Evolutionary conservation across 805 yeast genomes (phyloP), one percentile per base, ranked within the genome.

Genomic region (Wickerhamiella dianesei): DNA sequence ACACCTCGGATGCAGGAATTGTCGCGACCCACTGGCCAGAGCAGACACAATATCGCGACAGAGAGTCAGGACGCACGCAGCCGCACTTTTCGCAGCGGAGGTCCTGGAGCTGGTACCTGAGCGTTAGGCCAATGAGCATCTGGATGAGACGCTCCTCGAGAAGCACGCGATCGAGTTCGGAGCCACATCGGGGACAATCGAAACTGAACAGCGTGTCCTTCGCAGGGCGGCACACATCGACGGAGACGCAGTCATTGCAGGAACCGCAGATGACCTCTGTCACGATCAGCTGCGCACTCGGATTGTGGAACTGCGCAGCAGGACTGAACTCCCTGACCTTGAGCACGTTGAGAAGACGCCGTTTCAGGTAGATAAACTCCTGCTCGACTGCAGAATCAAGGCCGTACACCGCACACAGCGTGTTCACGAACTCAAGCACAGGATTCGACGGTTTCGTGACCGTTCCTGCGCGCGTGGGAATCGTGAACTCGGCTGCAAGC

Each of bases 261-360:
- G 79, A 73, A 50, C 76, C 81, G 66, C 99, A 92, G 4, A 82
- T 68, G 4, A 87, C 72, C 40, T 79, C 80, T 1, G 80, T 74
- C 3, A 92, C 62, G 35, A 71, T 65, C 50, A 92, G 68, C 0
- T 83, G 73, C 0, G 83, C 69, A 44, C 92, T 75, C 14, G 96
- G 96, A 58, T 86, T 77, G 37, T 61, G 64, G 63, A 87, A 88
- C 16, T 68, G 68, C 1, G 89, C 84, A 48, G 78, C 84, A 3
- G 73, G 73, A 52, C 85, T 79, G 64, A 92, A 92, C 59, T 92
- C 98, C 50, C 81, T 77, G 37, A 88, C 73, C 25, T 87, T 94
- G 54, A 94, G 75, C 3, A 82, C 62, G 2, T 73, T 70, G 35
- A 92, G 69, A 50, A 94, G 65, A 47, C 82, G 87, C 51, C 82